Evolutionary conservation across 106 monocot genomes (phyloP), one percentile per base, ranked within the genome.

Genomic region (Allium sativum): DNA sequence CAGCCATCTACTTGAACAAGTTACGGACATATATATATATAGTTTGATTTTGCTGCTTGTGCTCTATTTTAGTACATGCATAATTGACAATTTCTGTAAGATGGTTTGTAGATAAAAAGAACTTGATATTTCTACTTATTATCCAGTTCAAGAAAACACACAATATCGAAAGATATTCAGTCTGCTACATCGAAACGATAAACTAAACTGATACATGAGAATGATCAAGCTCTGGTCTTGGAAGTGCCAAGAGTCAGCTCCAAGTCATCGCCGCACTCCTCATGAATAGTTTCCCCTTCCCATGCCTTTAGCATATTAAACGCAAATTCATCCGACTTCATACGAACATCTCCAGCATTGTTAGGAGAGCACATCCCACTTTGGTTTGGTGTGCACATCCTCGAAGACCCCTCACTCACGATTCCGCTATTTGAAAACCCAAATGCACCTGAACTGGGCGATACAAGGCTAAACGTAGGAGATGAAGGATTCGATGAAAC

Each of bases 261-360:
- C 16, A 84, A 59, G 18, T 84, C 84, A 42, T 84, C 79, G 0
- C 46, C 76, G 61, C 69, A 84, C 56, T 79, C 79, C 50, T 79
- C 84, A 21, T 84, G 84, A 45, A 84, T 79, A 43, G 72, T 84
- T 62, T 84, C 84, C 31, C 84, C 84, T 42, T 84, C 84, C 84
- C 84, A 84, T 15, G 84, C 72, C 70, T 79, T 84, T 73, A 84
- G 79, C 65, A 76, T 9, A 14, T 74, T 70, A 40, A 80, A 80
- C 6, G 80, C 75, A 50, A 81, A 81, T 47, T 81, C 81, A 9
- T 74, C 79, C 0, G 74, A 54, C 6, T 57, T 5, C 64, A 58
- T 45, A 65, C 68, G 15, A 67, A 54, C 69, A 78, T 72, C 40
- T 48, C 61, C 69, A 1, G 54, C 61, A 5, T 66, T 40, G 22